These are phyloP conservation scores for Antrodiella citrinella DNA, from an alignment of 768 basidiomycete genomes.

Conservation along the genomic window DNA sequence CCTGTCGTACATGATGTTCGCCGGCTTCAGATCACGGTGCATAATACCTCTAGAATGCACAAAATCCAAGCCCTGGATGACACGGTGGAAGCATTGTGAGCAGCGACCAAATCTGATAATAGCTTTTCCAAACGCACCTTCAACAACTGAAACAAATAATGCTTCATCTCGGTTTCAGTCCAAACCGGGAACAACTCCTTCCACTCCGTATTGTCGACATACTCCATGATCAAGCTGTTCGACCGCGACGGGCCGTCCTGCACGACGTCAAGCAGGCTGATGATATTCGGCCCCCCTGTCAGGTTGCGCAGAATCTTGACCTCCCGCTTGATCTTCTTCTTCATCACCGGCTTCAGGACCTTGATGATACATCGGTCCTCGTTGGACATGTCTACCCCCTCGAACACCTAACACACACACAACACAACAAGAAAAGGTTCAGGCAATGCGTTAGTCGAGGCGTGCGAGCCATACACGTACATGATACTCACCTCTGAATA, in stretches of 20 bases:
- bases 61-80: constrained; percentile 83
- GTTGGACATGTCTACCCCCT: constrained; percentile 84
- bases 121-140: constrained; percentile 68
- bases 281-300: constrained; percentile 91
- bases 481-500: constrained; percentile 73
- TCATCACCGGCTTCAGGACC: constrained; percentile 96
- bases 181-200: constrained; percentile 91
- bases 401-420: constrained; percentile 60
- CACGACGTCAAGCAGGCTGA: constrained; percentile 89
- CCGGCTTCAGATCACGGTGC: constrained; percentile 97
- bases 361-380: constrained; percentile 97
- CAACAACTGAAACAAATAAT: constrained; percentile 92
- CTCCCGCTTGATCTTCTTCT: constrained; percentile 99
- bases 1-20: constrained; percentile 99
- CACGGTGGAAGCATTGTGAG: no score
- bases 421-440: no score
- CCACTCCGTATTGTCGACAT: constrained; percentile 95
- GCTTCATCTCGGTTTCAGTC: constrained; percentile 91
- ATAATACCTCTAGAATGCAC: constrained; percentile 98
- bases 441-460: not conserved
- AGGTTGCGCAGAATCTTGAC: constrained; percentile 97
- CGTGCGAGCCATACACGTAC: not conserved
- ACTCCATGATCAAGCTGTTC: constrained; percentile 93
- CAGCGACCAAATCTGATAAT: no score
- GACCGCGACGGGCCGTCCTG: constrained; percentile 93